Conservation (phyloP, 2,329 filamentous ascomycete species). For the Trichoderma hamatum region DNA sequence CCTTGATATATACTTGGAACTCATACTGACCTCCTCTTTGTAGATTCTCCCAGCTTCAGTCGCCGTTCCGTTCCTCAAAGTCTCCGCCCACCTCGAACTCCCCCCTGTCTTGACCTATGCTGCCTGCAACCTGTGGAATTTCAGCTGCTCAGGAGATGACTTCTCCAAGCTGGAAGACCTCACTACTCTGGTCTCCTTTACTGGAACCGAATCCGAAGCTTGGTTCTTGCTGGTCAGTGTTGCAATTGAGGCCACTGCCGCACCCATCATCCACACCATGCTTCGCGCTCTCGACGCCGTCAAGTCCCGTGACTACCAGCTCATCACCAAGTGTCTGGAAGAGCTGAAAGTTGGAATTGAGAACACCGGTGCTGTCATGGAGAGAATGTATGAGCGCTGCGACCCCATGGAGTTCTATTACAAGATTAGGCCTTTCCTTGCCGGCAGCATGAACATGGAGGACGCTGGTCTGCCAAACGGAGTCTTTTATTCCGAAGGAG, state of each 20-base stretch:
- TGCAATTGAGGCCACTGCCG: conserved; percentile 84
- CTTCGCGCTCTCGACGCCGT: conserved; percentile 73
- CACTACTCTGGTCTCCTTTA: conserved; percentile 77
- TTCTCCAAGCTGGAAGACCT: conserved; percentile 71
- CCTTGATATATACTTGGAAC: neutral
- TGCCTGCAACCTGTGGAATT: conserved; percentile 88
- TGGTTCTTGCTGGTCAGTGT: conserved; percentile 94
- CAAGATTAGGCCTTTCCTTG: conserved; percentile 82
- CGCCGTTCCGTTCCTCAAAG: conserved; percentile 72
- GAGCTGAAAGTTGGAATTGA: conserved; percentile 68
- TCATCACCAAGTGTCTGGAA: conserved; percentile 66
- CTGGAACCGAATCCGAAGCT: conserved; percentile 84
- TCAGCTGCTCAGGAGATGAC: conserved; percentile 57
- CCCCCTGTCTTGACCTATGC: conserved; percentile 92
- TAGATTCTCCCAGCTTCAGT: conserved; percentile 73
- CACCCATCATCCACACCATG: conserved; percentile 75
- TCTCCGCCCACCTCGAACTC: conserved; percentile 74
- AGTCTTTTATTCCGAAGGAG: conserved; percentile 79
- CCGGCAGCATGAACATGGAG: conserved; percentile 90
- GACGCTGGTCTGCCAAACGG: conserved; percentile 80
- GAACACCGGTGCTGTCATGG: conserved; percentile 67
- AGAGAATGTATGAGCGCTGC: conserved; percentile 87
- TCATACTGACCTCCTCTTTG: neutral
- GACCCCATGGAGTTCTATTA: conserved; percentile 89
- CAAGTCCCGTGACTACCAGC: conserved; percentile 59